Percentiles rank a stretch among this genome's conserved stretches.
phyloP scores from a whole-genome alignment of 225 moss, liverwort and hornwort species.

The Climacium dendroides region DNA sequence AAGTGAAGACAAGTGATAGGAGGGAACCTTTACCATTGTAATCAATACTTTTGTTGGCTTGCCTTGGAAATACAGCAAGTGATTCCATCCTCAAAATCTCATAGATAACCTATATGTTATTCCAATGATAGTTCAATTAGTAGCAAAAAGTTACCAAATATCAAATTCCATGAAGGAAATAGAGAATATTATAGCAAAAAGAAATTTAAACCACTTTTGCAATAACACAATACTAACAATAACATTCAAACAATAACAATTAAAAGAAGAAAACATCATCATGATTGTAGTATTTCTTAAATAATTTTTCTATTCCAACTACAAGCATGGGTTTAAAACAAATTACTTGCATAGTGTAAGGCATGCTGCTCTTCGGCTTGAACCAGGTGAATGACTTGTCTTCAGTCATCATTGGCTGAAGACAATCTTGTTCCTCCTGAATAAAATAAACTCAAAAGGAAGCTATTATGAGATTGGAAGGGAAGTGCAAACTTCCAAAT shows the following conservation, averaged over 20 bases:
- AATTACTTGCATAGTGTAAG: neutral
- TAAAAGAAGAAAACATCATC: too few species aligned
- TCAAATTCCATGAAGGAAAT: too few species aligned
- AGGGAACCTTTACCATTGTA: neutral
- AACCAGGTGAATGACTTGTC: neutral
- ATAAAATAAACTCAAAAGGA: neutral
- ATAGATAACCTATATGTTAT: neutral
- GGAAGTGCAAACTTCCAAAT: neutral
- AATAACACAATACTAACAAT: too few species aligned
- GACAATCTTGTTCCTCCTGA: slow-evolving; percentile 9
- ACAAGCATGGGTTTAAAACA: neutral
- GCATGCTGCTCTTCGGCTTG: neutral
- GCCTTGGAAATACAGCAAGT: neutral
- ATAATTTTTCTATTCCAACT: too few species aligned
- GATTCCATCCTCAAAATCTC: slow-evolving; percentile 1
- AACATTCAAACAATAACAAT: too few species aligned
- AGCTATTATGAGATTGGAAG: neutral
- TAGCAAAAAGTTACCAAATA: neutral
- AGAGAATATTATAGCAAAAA: too few species aligned
- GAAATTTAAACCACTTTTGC: neutral
- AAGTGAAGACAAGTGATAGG: neutral
- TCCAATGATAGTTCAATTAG: neutral
- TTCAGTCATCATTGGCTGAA: neutral
- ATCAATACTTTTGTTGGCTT: neutral
- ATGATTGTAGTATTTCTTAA: too few species aligned